Evolutionary conservation across 163 green algal species (phyloP), one percentile per base, ranked within the genome.

Genomic region (Prototheca wickerhamii): DNA sequence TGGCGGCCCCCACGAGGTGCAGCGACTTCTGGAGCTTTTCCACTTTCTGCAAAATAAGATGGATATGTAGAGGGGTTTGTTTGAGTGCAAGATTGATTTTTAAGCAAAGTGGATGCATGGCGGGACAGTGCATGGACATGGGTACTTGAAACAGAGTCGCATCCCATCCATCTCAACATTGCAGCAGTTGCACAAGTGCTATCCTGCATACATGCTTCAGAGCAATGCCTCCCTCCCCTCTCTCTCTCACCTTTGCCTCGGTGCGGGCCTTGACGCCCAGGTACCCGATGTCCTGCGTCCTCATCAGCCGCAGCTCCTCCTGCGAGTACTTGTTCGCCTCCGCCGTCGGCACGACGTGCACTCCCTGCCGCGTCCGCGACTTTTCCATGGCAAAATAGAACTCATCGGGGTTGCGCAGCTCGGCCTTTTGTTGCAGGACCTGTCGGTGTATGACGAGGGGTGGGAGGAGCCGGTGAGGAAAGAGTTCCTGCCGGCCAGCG

Each of bases 381-480:
- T 90, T 90, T 67, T 96, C 75, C 93, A 99, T 99, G 1, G 80
- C 90, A 78, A 96, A 96, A 73, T 98, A 97, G 69, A 98, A 99
- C 79, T 99, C 93, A 85, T 99, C 93, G 4, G 90, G 90, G 74
- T 99, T 99, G 60, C 88, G 83, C 68, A 95, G 74, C 68, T 95
- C 90, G 23, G 93, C 93, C 71, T 99, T 99, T 29, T 71, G 69
- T 31, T 80, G 77, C 42, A 95, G 77, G 25, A 65, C 55, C 82
- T 92, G 79, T 72, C 62, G 15, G 20, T 34, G 56, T 5, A 26
- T 4, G 44, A 31, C 0, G 34, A 3, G 18, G 33, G 4, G 3
- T 26, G 25, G 57, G 8, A 62, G 33, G 37, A 34, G 32, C 15
- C 35, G 23, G 30, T 17, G 18, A 63, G 34, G 34, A 0, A 60